Base-by-base conservation (phyloP, 768 basidiomycete species). In the Mycena albidolilacea region DNA sequence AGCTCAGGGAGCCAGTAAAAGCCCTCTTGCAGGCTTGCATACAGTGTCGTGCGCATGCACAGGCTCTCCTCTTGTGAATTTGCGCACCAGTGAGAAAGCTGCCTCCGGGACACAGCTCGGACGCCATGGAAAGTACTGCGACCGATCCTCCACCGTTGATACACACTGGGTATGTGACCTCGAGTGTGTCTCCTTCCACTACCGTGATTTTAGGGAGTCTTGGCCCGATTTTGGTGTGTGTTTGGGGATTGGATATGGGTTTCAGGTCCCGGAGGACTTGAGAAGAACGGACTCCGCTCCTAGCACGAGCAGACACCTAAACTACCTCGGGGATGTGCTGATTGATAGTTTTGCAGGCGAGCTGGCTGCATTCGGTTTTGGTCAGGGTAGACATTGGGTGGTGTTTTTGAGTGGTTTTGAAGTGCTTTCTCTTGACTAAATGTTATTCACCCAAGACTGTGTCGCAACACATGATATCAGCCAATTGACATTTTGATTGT, bases 21-120 rank as follows among this genome's bases (percentile, higher is more conserved):
- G 21, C 57, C 65, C 23, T 77, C 72, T 5, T 55, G 69, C 5
- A 77, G 73, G 54, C 70, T 65, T 17, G 75, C 58, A 46, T 76
- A 76, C n/a, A 77, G 69, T 58, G 77, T 77, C 21, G 75, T 70
- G 39, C 77, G 75, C 75, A 77, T 71, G 60, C 77, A 77, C 21
- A 77, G 62, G 65, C 75, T 74, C 60, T 77, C 77, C 50, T 77
- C 75, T 43, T 76, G 77, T 2, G 72, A 67, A 55, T 60, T 76
- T n/a, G n/a, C 14, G 75, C 77, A n/a, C 77, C 72, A 3, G 50
- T 66, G 43, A 77, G 72, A 48, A 76, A 74, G 44, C 77, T 75
- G 15, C 77, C 77, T 10, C 76, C 77, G 17, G 77, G 75, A 5
- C 72, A 72, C 10, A 77, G 70, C 44, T 73, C 72, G 39, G 77